phyloP scores from a whole-genome alignment of 163 green algal species.

The Chlorella variabilis region DNA sequence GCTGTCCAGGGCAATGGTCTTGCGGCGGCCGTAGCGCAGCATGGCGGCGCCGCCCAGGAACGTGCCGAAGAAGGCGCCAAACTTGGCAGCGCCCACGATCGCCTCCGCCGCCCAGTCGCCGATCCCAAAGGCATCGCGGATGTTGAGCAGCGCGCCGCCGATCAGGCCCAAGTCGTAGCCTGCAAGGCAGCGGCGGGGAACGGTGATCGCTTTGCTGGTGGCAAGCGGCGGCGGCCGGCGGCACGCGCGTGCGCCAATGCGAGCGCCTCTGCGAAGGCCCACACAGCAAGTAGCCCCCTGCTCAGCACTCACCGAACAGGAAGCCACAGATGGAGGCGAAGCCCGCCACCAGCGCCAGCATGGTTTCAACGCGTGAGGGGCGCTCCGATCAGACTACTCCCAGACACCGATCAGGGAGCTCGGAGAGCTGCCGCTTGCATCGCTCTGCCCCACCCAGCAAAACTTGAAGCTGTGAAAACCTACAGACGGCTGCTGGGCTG shows the following conservation, averaged over 20 bases:
- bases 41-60: conserved; percentile 86
- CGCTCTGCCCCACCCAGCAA: too few relatives aligned
- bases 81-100: conserved; percentile 81
- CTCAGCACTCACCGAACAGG: conserved; percentile 70
- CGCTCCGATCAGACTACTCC: too few relatives aligned
- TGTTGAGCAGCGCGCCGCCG: conserved; percentile 78
- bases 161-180: conserved; percentile 67
- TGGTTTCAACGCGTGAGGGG: conserved; percentile 11
- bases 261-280: too few relatives aligned
- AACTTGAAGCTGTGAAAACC: too few relatives aligned
- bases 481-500: too few relatives aligned
- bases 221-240: background rate
- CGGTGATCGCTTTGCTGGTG: too few relatives aligned
- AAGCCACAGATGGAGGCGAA: conserved; percentile 83
- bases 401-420: too few relatives aligned
- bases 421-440: too few relatives aligned
- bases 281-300: too few relatives aligned
- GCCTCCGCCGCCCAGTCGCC: conserved; percentile 50
- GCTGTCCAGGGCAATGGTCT: conserved; percentile 68
- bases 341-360: conserved; percentile 64
- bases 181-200: background rate
- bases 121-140: conserved; percentile 62
- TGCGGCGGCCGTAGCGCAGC: conserved; percentile 77
- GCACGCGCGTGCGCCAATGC: background rate
- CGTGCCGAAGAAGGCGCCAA: conserved; percentile 80